Evolutionary conservation across 2,329 filamentous ascomycete genomes (phyloP), one percentile per base, ranked within the genome.

Genomic region (Rhynchosporium agropyri): DNA sequence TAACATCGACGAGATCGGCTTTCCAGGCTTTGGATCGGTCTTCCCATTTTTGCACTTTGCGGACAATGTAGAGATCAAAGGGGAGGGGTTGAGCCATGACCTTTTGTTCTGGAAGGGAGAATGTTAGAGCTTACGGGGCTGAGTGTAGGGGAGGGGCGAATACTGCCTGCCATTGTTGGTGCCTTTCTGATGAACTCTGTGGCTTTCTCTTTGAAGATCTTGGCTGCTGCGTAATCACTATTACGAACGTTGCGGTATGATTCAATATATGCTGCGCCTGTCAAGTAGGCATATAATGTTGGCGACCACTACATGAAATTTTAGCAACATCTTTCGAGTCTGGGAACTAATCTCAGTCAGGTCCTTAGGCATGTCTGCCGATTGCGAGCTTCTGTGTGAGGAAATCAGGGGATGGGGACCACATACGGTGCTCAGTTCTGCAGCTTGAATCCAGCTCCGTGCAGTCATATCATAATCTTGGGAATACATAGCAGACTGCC

Each of bases 21-120:
- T 83, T 80, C 76, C 87, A 84, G 51, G 83, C 80, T 72, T 88
- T 88, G 3, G 90, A 87, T 28, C 92, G 83, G 36, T 87, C 85
- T 71, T 96, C 89, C 93, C 93, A 97, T 76, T 96, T 97, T 60
- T 86, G 82, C 13, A 98, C 77, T 78, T 97, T 98, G 63, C 92
- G 87, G 58, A 84, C 81, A 12, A 95, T 87, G 71, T 96, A 97
- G 3, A 89, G 80, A 74, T 99, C 95, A 67, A 99, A 92, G 0
- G 95, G 95, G 10, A 98, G 80, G 71, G 96, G 91, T 28, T 89
- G 86, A 0, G 91, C 89, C 89, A 98, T 91, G 75, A 99, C 91
- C 46, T 86, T 87, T 78, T 96, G 97, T 77, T 90, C 58, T 60
- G n/a, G 12, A 13, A 28, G 12, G 10, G 13, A 26, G 40, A 3